Conservation (phyloP, 2,329 filamentous ascomycete genomes). For the Ceratocystiopsis brevicomis region DNA sequence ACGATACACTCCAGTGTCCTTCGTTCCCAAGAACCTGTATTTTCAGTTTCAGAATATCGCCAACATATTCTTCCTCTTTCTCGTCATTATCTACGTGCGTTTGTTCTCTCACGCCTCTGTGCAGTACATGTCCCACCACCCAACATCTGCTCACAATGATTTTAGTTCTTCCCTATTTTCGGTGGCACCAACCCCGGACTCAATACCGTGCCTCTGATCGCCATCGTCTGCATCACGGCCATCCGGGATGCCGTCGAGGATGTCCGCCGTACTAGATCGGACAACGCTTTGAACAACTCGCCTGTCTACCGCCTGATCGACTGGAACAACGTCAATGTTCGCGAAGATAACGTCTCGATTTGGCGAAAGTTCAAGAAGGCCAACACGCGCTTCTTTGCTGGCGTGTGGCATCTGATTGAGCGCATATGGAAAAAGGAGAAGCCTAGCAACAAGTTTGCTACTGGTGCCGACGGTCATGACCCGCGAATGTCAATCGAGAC, state of each 20-base stretch:
- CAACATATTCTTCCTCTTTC: conserved; percentile 95
- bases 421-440: conserved; percentile 30
- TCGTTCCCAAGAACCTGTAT: conserved; percentile 91
- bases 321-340: conserved; percentile 86
- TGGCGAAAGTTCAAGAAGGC: conserved; percentile 91
- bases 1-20: conserved; percentile 90
- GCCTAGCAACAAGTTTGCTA: conserved; percentile 24
- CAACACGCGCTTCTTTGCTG: conserved; percentile 40
- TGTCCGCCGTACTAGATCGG: conserved; percentile 74
- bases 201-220: conserved; percentile 77
- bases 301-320: conserved; percentile 76
- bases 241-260: conserved; percentile 94
- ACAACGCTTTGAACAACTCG: conserved; percentile 90
- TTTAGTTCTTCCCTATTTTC: conserved; percentile 87
- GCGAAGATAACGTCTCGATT: conserved; percentile 62
- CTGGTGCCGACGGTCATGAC: conserved; percentile 29
- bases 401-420: conserved; percentile 30
- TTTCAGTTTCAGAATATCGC: conserved; percentile 98
- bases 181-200: conserved; percentile 79
- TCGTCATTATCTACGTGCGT: conserved; percentile 85
- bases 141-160: no score
- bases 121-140: no score
- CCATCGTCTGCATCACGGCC: conserved; percentile 74
- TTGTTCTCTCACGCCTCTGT: conserved; percentile 5
- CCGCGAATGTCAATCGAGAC: conserved; percentile 49